These are phyloP conservation scores for Xylariaceae sp. DNA, from an alignment of 2,329 filamentous ascomycete species.

Conservation along the genomic window DNA sequence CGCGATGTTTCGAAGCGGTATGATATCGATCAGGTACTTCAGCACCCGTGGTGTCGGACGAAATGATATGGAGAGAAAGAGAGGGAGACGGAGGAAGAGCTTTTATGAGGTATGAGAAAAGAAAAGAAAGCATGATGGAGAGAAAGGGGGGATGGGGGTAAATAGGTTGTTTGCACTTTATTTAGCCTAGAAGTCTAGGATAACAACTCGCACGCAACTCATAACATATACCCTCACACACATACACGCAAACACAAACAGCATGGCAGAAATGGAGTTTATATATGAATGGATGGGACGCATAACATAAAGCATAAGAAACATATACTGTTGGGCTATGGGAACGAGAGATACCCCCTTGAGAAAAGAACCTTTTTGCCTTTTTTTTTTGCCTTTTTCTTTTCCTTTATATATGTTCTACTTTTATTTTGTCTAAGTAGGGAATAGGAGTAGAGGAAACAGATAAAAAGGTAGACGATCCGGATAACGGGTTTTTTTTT, in stretches of 20 bases:
- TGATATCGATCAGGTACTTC: constrained; percentile 80
- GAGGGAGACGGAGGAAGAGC: neutral
- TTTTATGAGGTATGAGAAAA: constrained; percentile 3
- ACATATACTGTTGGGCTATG: neutral
- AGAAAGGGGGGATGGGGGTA: neutral
- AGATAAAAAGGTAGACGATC: too few relatives aligned
- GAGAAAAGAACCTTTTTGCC: neutral
- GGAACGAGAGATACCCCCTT: constrained; percentile 17
- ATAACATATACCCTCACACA: too few relatives aligned
- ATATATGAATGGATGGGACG: neutral
- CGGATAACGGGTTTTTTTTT: too few relatives aligned
- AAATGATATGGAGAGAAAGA: constrained; percentile 11
- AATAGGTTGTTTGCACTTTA: neutral
- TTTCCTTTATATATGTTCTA: neutral
- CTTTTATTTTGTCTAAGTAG: neutral
- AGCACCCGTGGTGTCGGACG: constrained; percentile 72
- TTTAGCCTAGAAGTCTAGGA: constrained; percentile 13
- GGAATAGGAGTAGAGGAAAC: neutral
- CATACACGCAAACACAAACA: constrained; percentile 3
- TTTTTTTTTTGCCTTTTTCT: neutral
- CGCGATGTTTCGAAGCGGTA: constrained; percentile 77
- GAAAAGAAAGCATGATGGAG: neutral
- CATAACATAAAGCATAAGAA: neutral
- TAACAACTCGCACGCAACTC: neutral
- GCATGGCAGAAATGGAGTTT: neutral